Conservation (phyloP, 148 eudicot species). For the Silene conica region DNA sequence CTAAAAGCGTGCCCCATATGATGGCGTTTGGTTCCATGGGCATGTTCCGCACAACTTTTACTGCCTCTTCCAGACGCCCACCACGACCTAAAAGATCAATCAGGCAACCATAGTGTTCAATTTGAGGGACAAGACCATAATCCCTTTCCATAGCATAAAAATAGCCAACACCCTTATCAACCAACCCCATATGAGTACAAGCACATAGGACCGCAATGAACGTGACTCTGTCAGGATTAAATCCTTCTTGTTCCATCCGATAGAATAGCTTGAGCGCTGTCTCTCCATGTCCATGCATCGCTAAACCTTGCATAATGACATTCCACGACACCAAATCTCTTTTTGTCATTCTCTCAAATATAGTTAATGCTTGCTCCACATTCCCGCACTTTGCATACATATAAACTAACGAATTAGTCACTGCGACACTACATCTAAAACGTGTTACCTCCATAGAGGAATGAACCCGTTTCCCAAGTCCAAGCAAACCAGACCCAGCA, state of each 20-base stretch:
- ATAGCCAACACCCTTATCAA: constrained; percentile 52
- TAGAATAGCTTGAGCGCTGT: constrained; percentile 58
- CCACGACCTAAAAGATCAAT: constrained; percentile 87
- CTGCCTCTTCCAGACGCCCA: constrained; percentile 71
- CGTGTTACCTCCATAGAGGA: constrained; percentile 37
- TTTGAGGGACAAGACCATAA: constrained; percentile 49
- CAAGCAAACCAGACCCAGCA: constrained; percentile 76
- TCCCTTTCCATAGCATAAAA: constrained; percentile 71
- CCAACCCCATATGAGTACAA: constrained; percentile 77
- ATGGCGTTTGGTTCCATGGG: constrained; percentile 75
- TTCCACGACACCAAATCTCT: constrained; percentile 90
- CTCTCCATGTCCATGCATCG: constrained; percentile 74
- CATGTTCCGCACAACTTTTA: constrained; percentile 52
- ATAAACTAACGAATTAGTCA: constrained; percentile 67
- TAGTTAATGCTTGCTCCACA: constrained; percentile 41
- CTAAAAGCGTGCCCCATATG: constrained; percentile 80
- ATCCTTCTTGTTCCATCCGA: constrained; percentile 61
- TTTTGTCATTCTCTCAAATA: constrained; percentile 50
- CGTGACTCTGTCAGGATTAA: constrained; percentile 68
- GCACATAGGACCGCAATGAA: constrained; percentile 79
- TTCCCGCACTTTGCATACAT: constrained; percentile 89
- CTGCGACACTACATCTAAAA: constrained; percentile 38
- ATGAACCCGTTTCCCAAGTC: constrained; percentile 62
- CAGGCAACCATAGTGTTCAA: constrained; percentile 88
- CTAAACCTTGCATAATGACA: constrained; percentile 74